A percentile compares a stretch with the other conserved stretches of the same genome.
Evolutionary conservation across 129 eudicot genomes (phyloP).

Genomic region (Sambucus nigra): DNA sequence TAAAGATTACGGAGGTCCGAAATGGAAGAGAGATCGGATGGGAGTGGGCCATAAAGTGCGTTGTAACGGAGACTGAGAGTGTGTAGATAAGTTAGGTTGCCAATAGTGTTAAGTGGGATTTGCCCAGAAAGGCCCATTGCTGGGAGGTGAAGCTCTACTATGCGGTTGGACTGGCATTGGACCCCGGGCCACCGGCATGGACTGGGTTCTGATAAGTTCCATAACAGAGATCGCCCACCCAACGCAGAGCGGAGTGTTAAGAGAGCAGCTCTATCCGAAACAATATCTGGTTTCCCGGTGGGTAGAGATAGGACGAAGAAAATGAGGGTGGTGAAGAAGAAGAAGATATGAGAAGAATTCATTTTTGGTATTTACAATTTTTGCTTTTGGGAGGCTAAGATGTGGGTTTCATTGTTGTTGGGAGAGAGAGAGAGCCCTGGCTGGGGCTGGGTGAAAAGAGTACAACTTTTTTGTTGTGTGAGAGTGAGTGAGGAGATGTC

Average conservation of each 20-base stretch:
- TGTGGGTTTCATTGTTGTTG: constrained; percentile 1
- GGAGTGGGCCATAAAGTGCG: constrained; percentile 52
- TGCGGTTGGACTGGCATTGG: constrained; percentile 42
- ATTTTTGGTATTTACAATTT: neutral
- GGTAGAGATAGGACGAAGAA: constrained; percentile 20
- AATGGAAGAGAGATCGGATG: constrained; percentile 35
- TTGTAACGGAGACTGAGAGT: constrained; percentile 75
- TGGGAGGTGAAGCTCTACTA: constrained; percentile 65
- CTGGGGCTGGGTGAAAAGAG: neutral
- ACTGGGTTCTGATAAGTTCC: constrained; percentile 59
- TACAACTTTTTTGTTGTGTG: too few relatives aligned
- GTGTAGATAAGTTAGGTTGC: constrained; percentile 43
- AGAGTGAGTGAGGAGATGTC: too few relatives aligned
- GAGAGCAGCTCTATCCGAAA: constrained; percentile 59
- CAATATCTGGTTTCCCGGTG: constrained; percentile 30
- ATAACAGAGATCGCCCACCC: constrained; percentile 62
- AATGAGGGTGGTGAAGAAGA: constrained; percentile 9
- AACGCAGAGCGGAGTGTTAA: constrained; percentile 56
- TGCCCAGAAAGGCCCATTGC: constrained; percentile 70
- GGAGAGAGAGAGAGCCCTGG: neutral
- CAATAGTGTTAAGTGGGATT: constrained; percentile 41
- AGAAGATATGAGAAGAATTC: neutral
- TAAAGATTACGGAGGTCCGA: constrained; percentile 48
- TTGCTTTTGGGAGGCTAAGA: neutral
- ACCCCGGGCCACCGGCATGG: constrained; percentile 74